Conservation (phyloP, 129 eudicot genomes). For the Deinandra increscens region DNA sequence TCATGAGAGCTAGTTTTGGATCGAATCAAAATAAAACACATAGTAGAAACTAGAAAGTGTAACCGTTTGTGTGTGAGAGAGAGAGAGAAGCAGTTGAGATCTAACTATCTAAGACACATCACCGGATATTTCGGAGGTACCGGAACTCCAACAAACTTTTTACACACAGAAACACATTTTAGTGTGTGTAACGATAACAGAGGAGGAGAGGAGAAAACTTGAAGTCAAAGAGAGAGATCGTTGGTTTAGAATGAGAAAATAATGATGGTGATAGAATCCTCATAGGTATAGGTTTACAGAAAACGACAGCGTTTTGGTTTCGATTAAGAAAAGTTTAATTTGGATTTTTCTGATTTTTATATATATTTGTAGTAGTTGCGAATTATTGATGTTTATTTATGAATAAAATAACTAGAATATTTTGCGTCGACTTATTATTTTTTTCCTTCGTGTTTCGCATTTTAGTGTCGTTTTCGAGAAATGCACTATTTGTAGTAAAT, state of each 20-base stretch:
- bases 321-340: slow-evolving; percentile 12
- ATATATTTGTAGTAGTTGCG: neutral
- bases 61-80: slow-evolving; percentile 14
- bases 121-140: slow-evolving; percentile 24
- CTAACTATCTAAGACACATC: slow-evolving; percentile 23
- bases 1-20: slow-evolving; percentile 22
- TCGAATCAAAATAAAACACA: slow-evolving; percentile 23
- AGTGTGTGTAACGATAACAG: slow-evolving; percentile 24
- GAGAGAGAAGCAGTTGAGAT: slow-evolving; percentile 29
- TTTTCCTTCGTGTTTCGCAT: too few relatives aligned
- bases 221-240: slow-evolving; percentile 28
- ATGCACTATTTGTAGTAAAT: too few relatives aligned
- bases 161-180: slow-evolving; percentile 27
- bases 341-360: slow-evolving; percentile 10
- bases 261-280: slow-evolving; percentile 6
- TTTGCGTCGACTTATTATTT: too few relatives aligned
- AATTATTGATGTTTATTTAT: too few relatives aligned
- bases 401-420: too few relatives aligned
- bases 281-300: neutral
- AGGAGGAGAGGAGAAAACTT: neutral
- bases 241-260: slow-evolving; percentile 22
- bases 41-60: slow-evolving; percentile 22
- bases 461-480: too few relatives aligned
- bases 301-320: slow-evolving; percentile 18
- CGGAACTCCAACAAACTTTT: slow-evolving; percentile 29